Evolutionary conservation across 192 early-diverging fungal genomes (phyloP).

Genomic region (Backusella luteola): DNA sequence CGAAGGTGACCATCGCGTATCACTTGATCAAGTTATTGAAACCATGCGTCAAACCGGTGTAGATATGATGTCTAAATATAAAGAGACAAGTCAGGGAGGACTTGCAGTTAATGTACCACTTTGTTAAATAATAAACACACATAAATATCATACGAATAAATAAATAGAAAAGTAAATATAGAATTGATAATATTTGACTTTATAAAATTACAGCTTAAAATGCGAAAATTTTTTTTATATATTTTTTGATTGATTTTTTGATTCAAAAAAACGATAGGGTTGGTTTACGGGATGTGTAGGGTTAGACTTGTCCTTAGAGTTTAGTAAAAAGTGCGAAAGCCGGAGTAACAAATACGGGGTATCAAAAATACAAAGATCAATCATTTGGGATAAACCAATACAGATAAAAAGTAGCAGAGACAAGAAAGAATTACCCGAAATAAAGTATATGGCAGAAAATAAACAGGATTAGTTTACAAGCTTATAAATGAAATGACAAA

Average conservation of each 20-base stretch:
- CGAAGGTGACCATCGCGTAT: slow-evolving; percentile 87
- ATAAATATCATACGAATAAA: background rate
- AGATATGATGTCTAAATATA: slow-evolving; percentile 96
- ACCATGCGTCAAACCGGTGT: slow-evolving; percentile 92
- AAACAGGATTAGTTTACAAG: too few relatives aligned
- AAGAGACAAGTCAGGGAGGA: slow-evolving; percentile 93
- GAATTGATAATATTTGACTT: background rate
- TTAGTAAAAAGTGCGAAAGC: too few relatives aligned
- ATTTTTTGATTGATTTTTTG: background rate
- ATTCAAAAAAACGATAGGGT: background rate
- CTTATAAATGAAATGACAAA: too few relatives aligned
- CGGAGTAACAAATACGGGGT: too few relatives aligned
- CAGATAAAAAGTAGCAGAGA: too few relatives aligned
- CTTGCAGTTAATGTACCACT: slow-evolving; percentile 86
- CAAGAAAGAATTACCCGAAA: too few relatives aligned
- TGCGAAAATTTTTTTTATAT: slow-evolving; percentile 1
- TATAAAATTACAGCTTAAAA: slow-evolving; percentile 2
- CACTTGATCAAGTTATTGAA: slow-evolving; percentile 93
- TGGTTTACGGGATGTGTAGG: background rate
- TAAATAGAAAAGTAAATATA: background rate
- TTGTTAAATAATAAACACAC: slow-evolving; percentile 3
- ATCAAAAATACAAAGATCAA: too few relatives aligned
- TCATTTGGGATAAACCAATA: too few relatives aligned
- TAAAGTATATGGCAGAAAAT: too few relatives aligned
- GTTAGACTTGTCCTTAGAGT: too few relatives aligned